Evolutionary conservation across 495 filamentous ascomycete genomes (phyloP).

Genomic region (Hypoxylon rickii): DNA sequence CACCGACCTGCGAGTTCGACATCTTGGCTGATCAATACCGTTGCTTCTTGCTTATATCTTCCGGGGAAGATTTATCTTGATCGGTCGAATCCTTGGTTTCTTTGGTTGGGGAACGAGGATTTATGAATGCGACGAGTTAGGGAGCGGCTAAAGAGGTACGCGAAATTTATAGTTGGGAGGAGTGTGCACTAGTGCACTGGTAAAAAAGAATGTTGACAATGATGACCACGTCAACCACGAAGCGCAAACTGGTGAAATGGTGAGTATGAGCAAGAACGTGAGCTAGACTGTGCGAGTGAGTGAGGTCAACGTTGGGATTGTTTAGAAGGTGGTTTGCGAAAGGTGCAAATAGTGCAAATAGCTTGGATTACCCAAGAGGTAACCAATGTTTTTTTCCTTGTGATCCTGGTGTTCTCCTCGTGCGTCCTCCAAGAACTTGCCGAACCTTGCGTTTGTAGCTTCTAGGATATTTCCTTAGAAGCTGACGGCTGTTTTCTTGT

Average conservation of each 20-base stretch:
- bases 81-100: neutral
- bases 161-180: no score
- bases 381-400: slow-evolving; percentile 7
- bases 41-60: neutral
- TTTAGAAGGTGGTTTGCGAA: slow-evolving; percentile 14
- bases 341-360: neutral
- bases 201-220: neutral
- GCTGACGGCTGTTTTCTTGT: slow-evolving; percentile 3
- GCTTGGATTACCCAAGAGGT: neutral
- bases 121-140: neutral
- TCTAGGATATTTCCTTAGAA: slow-evolving; percentile 5
- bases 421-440: slow-evolving; percentile 15
- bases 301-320: neutral
- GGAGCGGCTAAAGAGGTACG: neutral
- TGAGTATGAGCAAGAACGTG: neutral
- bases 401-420: slow-evolving; percentile 18
- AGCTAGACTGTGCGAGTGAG: neutral
- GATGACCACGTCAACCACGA: neutral
- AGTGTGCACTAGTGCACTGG: neutral
- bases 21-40: slow-evolving; percentile 42
- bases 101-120: neutral
- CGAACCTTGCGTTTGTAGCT: slow-evolving; percentile 9
- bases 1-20: slow-evolving; percentile 65
- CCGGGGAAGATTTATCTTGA: neutral
- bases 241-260: neutral